Base-by-base conservation (phyloP, 805 yeast genomes). In the Sugiyamaella smithiae region DNA sequence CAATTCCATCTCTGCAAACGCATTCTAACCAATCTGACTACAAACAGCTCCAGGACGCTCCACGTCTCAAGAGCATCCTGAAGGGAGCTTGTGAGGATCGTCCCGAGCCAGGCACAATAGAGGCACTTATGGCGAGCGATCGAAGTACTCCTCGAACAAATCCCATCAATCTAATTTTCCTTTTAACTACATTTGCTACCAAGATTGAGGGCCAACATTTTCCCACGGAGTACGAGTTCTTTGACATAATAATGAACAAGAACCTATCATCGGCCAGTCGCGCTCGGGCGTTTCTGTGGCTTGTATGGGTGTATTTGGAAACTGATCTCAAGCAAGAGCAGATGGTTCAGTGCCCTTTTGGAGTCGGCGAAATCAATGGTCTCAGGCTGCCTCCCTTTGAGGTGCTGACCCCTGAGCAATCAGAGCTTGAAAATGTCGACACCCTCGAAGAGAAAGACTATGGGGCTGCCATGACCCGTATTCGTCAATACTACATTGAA, bases 31-130 rank as follows among this genome's bases (percentile, higher is more conserved):
- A 68, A 40, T 64, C 74, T 11, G 77, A 77, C 38, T 82, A 82
- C 40, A 88, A 85, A 63, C 93, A 88, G 49, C 72, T 91, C 33
- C 98, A 91, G 67, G 98, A 91, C 62, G 93, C 98, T 0, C 98
- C 98, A 1, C 73, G 98, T 48, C 75, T 91, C 53, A 91, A 91
- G 64, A 84, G 95, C 0, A 91, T 91, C 17, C 67, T 91, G 56
- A 91, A 91, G 68, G 87, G 93, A 0, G 88, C 90, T 2, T 81
- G 90, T 57, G 96, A 90, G 59, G 80, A 80, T 41, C 73, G 78
- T 19, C 70, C 67, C 11, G 78, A 78, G 43, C 77, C 80, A 4
- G 65, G 74, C 46, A 67, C 69, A 7, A 67, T 73, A 32, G 75
- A 73, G 33, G 84, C 76, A 26, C 70, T 85, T 46, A 29, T 67